Evolutionary conservation across 129 eudicot genomes (phyloP).

Genomic region (Escallonia herrerae): DNA sequence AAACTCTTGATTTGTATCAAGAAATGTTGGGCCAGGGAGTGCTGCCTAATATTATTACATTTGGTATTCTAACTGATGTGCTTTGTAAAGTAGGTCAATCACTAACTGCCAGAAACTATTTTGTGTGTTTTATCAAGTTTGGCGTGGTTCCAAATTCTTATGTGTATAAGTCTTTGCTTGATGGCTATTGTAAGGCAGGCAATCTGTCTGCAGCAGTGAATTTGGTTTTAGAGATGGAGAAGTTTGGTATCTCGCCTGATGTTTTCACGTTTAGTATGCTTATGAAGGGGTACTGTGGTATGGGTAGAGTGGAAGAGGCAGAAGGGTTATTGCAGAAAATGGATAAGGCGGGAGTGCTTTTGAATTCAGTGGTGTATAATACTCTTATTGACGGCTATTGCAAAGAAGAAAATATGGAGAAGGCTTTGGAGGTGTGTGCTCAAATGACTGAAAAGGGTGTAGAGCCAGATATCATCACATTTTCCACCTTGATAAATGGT

Average conservation of each 20-base stretch:
- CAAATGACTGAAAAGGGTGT: conserved; percentile 63
- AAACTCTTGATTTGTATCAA: conserved; percentile 44
- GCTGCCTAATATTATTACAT: conserved; percentile 65
- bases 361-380: conserved; percentile 57
- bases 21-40: conserved; percentile 40
- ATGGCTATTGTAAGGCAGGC: conserved; percentile 50
- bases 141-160: conserved; percentile 58
- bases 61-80: conserved; percentile 47
- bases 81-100: conserved; percentile 45
- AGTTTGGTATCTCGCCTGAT: conserved; percentile 42
- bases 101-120: conserved; percentile 43
- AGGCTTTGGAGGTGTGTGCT: conserved; percentile 64
- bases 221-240: conserved; percentile 52
- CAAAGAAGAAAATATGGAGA: conserved; percentile 50
- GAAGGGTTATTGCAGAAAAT: conserved; percentile 38
- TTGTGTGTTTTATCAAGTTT: conserved; percentile 51
- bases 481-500: conserved; percentile 68
- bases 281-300: conserved; percentile 51
- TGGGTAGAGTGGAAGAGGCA: conserved; percentile 57
- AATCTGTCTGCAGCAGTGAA: conserved; percentile 43
- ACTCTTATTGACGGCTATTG: conserved; percentile 59
- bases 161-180: conserved; percentile 61
- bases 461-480: conserved; percentile 58
- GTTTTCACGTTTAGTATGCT: conserved; percentile 59
- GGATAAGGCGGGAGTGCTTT: conserved; percentile 34